Percentiles rank a stretch among this genome's conserved stretches.
Conservation (phyloP, 495 filamentous ascomycete species). For the Podospora sp. region DNA sequence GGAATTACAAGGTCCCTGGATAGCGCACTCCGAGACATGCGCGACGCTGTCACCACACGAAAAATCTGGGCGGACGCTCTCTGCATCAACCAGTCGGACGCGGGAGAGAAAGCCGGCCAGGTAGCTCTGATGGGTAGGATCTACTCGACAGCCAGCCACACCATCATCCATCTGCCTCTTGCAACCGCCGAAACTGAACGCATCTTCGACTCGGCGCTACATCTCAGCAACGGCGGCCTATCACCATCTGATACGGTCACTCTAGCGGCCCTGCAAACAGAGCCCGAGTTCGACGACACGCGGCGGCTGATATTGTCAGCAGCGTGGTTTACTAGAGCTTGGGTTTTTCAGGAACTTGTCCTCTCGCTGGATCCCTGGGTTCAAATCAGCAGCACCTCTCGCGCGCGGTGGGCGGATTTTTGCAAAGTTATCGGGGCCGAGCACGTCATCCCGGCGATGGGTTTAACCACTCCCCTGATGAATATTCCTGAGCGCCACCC, state of each 20-base stretch:
- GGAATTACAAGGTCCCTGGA: not conserved
- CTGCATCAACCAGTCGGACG: not conserved
- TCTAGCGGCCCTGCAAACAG: not conserved
- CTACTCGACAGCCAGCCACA: conserved; percentile 6
- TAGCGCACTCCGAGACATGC: not conserved
- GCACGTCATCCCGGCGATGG: not conserved
- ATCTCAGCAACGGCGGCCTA: not conserved
- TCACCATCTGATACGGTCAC: not conserved
- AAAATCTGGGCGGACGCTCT: not conserved
- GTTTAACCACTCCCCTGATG: not conserved
- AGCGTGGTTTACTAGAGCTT: conserved; percentile 4
- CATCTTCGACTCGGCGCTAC: not conserved
- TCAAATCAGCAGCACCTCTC: not conserved
- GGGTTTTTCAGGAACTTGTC: not conserved
- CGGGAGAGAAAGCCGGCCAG: not conserved
- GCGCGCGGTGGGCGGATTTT: not conserved
- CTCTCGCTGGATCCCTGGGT: conserved; percentile 1
- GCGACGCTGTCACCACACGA: not conserved
- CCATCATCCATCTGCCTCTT: conserved; percentile 1
- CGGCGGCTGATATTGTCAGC: not conserved
- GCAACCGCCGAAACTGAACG: not conserved
- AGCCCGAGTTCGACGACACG: not conserved
- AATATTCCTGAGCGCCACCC: not conserved
- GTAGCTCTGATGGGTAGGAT: conserved; percentile 1
- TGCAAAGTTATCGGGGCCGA: not conserved